phyloP scores from a whole-genome alignment of 495 filamentous ascomycete species.

The Aeminium ludgeri region DNA sequence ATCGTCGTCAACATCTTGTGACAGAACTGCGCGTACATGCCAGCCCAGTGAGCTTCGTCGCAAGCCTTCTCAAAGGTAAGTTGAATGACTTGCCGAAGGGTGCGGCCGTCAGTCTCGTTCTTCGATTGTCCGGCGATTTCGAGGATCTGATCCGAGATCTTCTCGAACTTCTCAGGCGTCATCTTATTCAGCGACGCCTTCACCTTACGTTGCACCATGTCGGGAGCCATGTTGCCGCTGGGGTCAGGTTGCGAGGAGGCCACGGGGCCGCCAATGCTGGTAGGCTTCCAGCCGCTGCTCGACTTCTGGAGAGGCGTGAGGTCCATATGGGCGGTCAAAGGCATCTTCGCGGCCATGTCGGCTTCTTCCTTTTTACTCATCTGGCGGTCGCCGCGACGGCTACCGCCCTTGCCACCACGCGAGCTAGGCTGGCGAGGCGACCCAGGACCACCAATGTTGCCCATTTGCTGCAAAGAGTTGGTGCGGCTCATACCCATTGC shows the following conservation, averaged over 20 bases:
- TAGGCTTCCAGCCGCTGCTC: constrained; percentile 76
- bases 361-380: constrained; percentile 39
- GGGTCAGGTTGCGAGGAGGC: constrained; percentile 35
- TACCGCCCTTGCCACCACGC: constrained; percentile 40
- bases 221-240: constrained; percentile 58
- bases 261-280: constrained; percentile 35
- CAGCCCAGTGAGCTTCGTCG: constrained; percentile 96
- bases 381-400: constrained; percentile 33
- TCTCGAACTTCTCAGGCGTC: constrained; percentile 97
- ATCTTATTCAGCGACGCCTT: constrained; percentile 98
- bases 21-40: constrained; percentile 98
- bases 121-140: constrained; percentile 87
- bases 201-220: constrained; percentile 94
- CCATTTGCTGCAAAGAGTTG: constrained; percentile 36
- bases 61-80: constrained; percentile 98
- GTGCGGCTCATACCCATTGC: constrained; percentile 32
- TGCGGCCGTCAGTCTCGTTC: constrained; percentile 85
- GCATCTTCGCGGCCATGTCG: constrained; percentile 63
- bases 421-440: constrained; percentile 27
- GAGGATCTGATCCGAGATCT: constrained; percentile 83
- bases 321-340: constrained; percentile 63
- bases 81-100: constrained; percentile 92
- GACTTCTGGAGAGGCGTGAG: constrained; percentile 62
- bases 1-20: constrained; percentile 91
- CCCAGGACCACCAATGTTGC: constrained; percentile 27